Base-by-base conservation (phyloP, 139 green algal species). In the Chlorella sp. region DNA sequence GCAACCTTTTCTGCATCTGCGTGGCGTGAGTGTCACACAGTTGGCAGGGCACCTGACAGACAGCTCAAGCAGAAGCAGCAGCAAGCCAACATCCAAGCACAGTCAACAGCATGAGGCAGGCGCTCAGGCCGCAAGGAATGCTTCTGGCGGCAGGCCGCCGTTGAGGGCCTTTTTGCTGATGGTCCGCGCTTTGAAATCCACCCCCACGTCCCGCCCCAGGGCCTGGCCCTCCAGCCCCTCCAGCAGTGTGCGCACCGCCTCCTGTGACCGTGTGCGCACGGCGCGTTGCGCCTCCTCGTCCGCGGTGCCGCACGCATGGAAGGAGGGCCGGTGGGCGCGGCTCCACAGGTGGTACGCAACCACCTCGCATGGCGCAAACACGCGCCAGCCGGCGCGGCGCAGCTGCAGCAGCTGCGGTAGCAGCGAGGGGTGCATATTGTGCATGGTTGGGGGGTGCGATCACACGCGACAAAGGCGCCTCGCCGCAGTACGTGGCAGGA, bases 301-400 rank as follows among this genome's bases (percentile, higher is more conserved):
- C 3, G 23, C 21, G 15, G 19, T 31, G 7, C 25, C 79, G 27
- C 84, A 82, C 53, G 60, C 27, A 65, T 87, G 77, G 59, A 76
- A 85, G 11, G 74, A 87, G 55, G 79, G 65, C 3, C 48, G 27
- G 15, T 87, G 68, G 4, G 56, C 65, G 29, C 73, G 77, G 19
- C 88, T 70, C 88, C 88, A 94, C 38, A 87, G 83, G 79, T 95
- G 91, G 77, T 87, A 92, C 14, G 82, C 67, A 0, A 94, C 66
- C 3, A 76, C 45, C 5, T 50, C 8, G 9, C 50, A 51, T 1
- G 92, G 92, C 11, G 83, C 67, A 55, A 79, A 93, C 29, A 93
- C 67, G 51, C 90, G 77, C 74, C 83, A 96, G 3, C 90, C 90
- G 9, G 60, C 65, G 0, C 85, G 93, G 79, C 77, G 92, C 76